Percentiles rank a stretch among this genome's conserved stretches.
Conservation (phyloP, 306 rosid species). For the Boehmeria nivea region DNA sequence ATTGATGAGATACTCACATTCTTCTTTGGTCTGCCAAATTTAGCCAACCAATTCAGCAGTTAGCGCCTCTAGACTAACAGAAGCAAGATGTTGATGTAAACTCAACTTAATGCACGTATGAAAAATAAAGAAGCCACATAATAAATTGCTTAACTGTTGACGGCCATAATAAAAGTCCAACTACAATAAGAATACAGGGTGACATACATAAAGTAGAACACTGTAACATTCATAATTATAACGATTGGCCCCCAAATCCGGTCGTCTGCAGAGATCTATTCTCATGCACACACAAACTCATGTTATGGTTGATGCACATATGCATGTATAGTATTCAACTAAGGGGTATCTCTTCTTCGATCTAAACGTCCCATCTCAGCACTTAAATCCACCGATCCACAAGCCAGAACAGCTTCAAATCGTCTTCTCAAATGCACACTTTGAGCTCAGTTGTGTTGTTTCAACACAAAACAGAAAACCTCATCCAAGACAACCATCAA, state of each 20-base stretch:
- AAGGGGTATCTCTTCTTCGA: not conserved
- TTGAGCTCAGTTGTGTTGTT: not conserved
- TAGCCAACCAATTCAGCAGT: constrained; percentile 31
- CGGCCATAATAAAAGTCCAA: too few relatives aligned
- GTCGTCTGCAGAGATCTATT: too few relatives aligned
- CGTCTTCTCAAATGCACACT: not conserved
- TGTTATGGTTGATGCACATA: not conserved
- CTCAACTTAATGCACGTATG: not conserved
- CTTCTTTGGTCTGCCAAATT: constrained; percentile 69
- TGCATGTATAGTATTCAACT: not conserved
- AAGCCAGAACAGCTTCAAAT: not conserved
- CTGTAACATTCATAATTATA: too few relatives aligned
- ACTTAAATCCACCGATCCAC: not conserved
- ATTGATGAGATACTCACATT: constrained; percentile 71
- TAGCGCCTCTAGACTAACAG: constrained; percentile 9
- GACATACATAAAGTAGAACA: too few relatives aligned
- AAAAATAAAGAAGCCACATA: not conserved
- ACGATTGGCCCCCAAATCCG: too few relatives aligned
- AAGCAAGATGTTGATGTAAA: not conserved
- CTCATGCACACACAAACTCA: not conserved
- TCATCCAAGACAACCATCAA: too few relatives aligned
- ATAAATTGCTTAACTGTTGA: too few relatives aligned
- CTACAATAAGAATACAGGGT: too few relatives aligned
- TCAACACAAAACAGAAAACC: too few relatives aligned
- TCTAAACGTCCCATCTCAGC: not conserved